Evolutionary conservation across 257 asterid genomes (phyloP).

Genomic region (Fraxinus cuspidata): DNA sequence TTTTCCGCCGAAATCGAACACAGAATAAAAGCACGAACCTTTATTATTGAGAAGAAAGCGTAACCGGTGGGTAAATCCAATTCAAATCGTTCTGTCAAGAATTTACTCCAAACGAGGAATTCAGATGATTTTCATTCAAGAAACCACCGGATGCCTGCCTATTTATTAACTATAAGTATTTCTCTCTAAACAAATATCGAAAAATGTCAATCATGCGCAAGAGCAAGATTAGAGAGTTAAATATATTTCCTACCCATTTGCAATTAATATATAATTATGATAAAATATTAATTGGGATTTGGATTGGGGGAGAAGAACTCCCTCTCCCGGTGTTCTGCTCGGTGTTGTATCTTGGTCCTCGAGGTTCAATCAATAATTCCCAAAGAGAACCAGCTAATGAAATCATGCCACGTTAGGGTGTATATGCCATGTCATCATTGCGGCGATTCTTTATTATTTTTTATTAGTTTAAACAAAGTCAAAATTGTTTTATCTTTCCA

Average conservation of each 20-base stretch:
- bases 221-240: neutral
- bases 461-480: no score
- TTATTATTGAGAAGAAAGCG: slow-evolving; percentile 24
- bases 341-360: no score
- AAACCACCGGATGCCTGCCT: slow-evolving; percentile 34
- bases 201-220: neutral
- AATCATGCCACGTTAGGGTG: no score
- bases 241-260: neutral
- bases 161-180: slow-evolving; percentile 23
- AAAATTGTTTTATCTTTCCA: neutral
- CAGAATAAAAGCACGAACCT: slow-evolving; percentile 21
- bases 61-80: slow-evolving; percentile 31
- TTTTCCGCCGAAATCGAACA: neutral
- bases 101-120: slow-evolving; percentile 31
- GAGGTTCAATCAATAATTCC: no score
- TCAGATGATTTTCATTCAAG: slow-evolving; percentile 28
- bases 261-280: neutral
- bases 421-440: no score
- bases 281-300: no score
- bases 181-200: slow-evolving; percentile 15
- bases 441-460: no score
- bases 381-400: no score
- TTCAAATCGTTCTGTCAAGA: slow-evolving; percentile 32
- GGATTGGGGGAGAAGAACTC: no score
- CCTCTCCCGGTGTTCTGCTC: no score